Evolutionary conservation across 2,329 filamentous ascomycete genomes (phyloP).

Genomic region (Gyromitra esculenta): DNA sequence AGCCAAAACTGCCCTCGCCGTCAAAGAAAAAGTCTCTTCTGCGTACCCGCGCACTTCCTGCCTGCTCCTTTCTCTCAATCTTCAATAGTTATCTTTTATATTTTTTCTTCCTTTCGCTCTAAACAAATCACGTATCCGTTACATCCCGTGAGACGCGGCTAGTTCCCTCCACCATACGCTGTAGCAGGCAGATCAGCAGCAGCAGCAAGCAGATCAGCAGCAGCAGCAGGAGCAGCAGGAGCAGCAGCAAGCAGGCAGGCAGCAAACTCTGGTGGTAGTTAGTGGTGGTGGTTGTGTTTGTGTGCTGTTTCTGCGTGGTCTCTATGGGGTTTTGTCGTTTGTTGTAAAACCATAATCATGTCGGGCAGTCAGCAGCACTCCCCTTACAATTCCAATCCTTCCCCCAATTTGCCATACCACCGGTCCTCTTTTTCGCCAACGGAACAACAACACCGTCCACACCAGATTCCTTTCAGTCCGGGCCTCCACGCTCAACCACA

Average conservation of each 20-base stretch:
- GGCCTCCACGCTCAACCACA: conserved; percentile 46
- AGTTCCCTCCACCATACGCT: conserved; percentile 36
- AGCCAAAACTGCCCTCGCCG: conserved; percentile 31
- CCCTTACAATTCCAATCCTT: conserved; percentile 55
- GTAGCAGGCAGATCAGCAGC: not conserved
- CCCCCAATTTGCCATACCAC: conserved; percentile 55
- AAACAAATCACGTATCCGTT: conserved; percentile 42
- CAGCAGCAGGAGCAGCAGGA: conserved; percentile 13
- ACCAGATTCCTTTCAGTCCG: conserved; percentile 51
- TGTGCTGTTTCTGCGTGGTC: conserved; percentile 51
- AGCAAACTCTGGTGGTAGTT: conserved; percentile 34
- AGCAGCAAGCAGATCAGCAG: conserved; percentile 11
- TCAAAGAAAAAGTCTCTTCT: conserved; percentile 21
- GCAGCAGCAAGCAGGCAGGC: conserved; percentile 3
- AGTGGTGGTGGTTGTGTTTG: conserved; percentile 41
- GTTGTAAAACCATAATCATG: conserved; percentile 54
- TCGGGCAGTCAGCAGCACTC: conserved; percentile 56
- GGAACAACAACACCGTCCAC: conserved; percentile 53
- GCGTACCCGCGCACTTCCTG: conserved; percentile 34
- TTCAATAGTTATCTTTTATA: conserved; percentile 43
- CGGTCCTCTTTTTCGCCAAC: conserved; percentile 56
- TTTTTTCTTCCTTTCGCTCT: conserved; percentile 42
- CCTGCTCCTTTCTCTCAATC: conserved; percentile 38
- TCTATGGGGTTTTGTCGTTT: conserved; percentile 50
- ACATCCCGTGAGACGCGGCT: conserved; percentile 47